Conservation (phyloP, 352 stramenopile genomes). For the Globisporangium solare region DNA sequence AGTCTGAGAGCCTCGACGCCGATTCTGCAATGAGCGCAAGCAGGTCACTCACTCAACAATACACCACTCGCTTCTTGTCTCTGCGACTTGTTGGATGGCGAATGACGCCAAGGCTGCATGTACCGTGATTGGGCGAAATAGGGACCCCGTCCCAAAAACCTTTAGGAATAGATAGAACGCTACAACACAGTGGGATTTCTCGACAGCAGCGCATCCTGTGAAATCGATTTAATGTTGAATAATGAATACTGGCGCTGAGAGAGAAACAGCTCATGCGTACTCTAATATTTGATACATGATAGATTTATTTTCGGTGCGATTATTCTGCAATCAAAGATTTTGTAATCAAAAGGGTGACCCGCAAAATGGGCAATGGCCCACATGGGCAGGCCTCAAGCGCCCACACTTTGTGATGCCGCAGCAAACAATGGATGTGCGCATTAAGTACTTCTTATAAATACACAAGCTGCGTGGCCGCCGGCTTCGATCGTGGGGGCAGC, state of each 20-base stretch:
- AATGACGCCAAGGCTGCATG: neutral
- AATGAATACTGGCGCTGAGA: too few relatives aligned
- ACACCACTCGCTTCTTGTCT: constrained; percentile 8
- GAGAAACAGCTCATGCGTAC: too few relatives aligned
- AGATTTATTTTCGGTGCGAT: too few relatives aligned
- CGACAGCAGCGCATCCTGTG: too few relatives aligned
- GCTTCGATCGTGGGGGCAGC: neutral
- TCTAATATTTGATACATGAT: too few relatives aligned
- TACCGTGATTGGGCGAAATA: constrained; percentile 8
- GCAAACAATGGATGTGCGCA: neutral
- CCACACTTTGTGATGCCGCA: too few relatives aligned
- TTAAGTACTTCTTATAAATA: constrained; percentile 5
- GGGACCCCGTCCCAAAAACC: neutral
- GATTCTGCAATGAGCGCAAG: neutral
- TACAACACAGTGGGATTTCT: too few relatives aligned
- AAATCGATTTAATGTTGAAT: too few relatives aligned
- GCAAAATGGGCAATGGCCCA: too few relatives aligned
- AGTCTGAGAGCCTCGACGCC: neutral
- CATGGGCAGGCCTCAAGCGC: too few relatives aligned
- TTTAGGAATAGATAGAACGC: neutral
- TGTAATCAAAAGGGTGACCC: too few relatives aligned
- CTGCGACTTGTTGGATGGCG: constrained; percentile 5
- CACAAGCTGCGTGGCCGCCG: neutral
- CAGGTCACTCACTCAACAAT: neutral
- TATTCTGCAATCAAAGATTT: too few relatives aligned